Conservation (phyloP, 169 alveolate species). For the Toxoplasma gondii region DNA sequence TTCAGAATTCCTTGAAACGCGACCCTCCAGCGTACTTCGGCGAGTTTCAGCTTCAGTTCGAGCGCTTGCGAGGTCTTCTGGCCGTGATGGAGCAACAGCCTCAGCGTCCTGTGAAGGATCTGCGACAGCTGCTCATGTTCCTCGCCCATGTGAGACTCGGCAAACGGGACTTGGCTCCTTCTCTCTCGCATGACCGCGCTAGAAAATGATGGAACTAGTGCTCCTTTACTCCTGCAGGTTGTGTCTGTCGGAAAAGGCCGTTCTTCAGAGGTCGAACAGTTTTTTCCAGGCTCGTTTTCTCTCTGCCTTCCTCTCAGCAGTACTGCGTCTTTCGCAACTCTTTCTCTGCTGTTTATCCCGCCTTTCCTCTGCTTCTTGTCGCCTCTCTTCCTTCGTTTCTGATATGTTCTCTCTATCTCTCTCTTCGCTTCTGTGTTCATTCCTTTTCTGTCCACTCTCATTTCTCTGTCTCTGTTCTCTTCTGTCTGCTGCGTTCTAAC, state of each 20-base stretch:
- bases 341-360: neutral
- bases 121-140: conserved; percentile 72
- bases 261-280: neutral
- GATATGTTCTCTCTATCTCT: neutral
- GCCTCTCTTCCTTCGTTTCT: neutral
- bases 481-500: neutral
- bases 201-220: neutral
- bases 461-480: neutral
- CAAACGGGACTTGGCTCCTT: neutral
- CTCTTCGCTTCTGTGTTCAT: too few species aligned
- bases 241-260: neutral
- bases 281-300: neutral
- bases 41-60: conserved; percentile 71
- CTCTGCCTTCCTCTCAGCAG: too few species aligned
- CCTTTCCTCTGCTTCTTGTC: neutral
- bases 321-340: neutral
- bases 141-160: conserved; percentile 73
- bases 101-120: conserved; percentile 64
- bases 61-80: conserved; percentile 64
- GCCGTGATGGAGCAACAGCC: conserved; percentile 72
- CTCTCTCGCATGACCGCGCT: neutral
- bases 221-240: neutral
- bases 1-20: conserved; percentile 71
- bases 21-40: conserved; percentile 73
- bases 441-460: neutral